Conservation (phyloP, 768 basidiomycete species). For the Crepidotus variabilis region DNA sequence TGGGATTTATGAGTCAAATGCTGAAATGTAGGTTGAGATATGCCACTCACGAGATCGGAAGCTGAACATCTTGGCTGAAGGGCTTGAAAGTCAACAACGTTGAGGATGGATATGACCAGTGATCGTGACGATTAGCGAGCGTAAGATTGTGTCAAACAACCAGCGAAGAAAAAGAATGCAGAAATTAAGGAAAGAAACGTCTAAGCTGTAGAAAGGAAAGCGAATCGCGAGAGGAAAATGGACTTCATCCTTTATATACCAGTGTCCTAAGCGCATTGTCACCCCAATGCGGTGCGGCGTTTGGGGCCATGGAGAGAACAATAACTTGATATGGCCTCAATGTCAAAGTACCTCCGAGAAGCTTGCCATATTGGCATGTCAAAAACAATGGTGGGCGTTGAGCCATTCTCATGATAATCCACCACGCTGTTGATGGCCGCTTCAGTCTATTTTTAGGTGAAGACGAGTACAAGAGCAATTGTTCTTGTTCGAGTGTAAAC, state of each 20-base stretch:
- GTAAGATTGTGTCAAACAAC: slow-evolving; percentile 2
- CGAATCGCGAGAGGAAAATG: neutral
- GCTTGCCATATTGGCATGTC: neutral
- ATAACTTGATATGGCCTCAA: neutral
- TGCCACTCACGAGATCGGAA: slow-evolving; percentile 1
- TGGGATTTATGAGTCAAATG: neutral
- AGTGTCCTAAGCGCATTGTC: neutral
- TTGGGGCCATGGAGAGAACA: neutral
- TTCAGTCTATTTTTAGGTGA: too few species aligned
- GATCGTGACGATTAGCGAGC: neutral
- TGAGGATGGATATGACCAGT: neutral
- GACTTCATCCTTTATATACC: neutral
- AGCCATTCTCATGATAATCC: neutral
- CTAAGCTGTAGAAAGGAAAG: neutral
- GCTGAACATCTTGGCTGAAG: neutral
- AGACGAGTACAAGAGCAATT: too few species aligned
- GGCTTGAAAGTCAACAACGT: neutral
- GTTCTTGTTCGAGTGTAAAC: too few species aligned
- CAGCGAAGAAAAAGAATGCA: neutral
- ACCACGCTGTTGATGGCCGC: neutral
- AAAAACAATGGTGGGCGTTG: neutral
- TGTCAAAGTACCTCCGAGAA: neutral
- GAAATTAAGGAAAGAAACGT: neutral
- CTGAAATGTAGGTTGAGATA: neutral
- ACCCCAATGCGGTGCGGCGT: neutral